Evolutionary conservation across 371 early-diverging fungal species (phyloP), one percentile per base, ranked within the genome.

Genomic region (Apophysomyces ossiformis): DNA sequence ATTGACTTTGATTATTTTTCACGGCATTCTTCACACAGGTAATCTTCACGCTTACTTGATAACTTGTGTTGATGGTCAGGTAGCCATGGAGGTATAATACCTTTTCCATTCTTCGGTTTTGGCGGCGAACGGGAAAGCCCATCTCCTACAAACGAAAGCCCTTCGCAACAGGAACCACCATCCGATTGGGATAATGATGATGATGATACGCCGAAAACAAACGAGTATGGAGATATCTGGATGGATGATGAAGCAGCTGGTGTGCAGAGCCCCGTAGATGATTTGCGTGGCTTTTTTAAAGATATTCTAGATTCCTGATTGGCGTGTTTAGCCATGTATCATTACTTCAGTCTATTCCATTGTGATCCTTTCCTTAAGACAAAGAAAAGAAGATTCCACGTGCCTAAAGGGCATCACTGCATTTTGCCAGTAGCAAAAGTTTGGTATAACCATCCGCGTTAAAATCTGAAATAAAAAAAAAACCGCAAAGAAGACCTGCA

Each of bases 1-100:
- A 90, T 94, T 60, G 96, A 96, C 72, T 91, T 95, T 67, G 96
- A 96, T 76, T 96, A 94, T 69, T 96, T 95, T 69, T 90, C 90
- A 16, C 77, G 94, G 37, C 94, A 94, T 68, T 93, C 92, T 5
- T 72, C 71, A 36, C 85, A 85, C 66, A 81, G 85, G 86, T 88
- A 39, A 5, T 38, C 0, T 54, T 2, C 32, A 58, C 35, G 15
- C 37, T 47, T 39, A 46, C 9, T 64, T 58, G 35, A 6, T 4
- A 13, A 41, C 41, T 41, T 41, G 41, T 26, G 32, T 26, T 26
- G 2, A 26, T 26, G 32, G 32, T 26, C 3, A 26, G 50, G 36
- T 56, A 72, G 76, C 57, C 63, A 68, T 16, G 80, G 78, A 32
- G 81, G 81, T 18, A 69, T 80, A 45, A 35, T 83, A 58, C 81